Percentiles rank a stretch among this genome's conserved stretches.
Evolutionary conservation across 1,284 basidiomycete genomes (phyloP).

Genomic region (Spongiforma sp.): DNA sequence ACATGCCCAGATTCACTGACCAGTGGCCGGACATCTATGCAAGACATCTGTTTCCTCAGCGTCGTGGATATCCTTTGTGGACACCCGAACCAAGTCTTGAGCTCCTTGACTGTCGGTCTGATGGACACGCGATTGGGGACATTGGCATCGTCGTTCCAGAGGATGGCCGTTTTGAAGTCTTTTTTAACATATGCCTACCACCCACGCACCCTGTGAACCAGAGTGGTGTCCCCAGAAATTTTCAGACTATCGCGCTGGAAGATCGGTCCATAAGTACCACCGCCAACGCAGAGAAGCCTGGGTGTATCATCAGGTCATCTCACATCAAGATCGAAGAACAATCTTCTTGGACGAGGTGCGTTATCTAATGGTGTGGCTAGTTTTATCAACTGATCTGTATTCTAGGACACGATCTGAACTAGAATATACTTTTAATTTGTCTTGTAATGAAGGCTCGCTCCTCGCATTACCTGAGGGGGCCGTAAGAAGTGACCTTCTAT

Average conservation of each 20-base stretch:
- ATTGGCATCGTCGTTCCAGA: not conserved
- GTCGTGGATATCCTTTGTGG: not conserved
- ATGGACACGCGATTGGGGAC: not conserved
- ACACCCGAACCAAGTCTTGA: not conserved
- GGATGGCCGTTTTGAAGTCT: slow-evolving; percentile 31
- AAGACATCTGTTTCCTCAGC: not conserved
- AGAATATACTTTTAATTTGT: slow-evolving; percentile 12
- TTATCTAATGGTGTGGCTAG: too few species aligned
- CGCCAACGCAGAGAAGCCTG: too few species aligned
- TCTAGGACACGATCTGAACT: not conserved
- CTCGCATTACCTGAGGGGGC: slow-evolving; percentile 23
- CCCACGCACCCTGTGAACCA: slow-evolving; percentile 12
- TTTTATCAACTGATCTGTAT: too few species aligned
- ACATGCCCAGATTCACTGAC: too few species aligned
- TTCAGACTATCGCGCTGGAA: too few species aligned
- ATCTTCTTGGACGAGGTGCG: too few species aligned
- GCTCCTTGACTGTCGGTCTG: not conserved
- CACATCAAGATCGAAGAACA: too few species aligned
- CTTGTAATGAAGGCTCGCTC: slow-evolving; percentile 22
- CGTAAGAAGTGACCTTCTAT: slow-evolving; percentile 7
- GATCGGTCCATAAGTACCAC: too few species aligned
- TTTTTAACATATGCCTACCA: slow-evolving; percentile 35
- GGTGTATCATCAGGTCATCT: too few species aligned
- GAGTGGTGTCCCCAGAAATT: slow-evolving; percentile 16
- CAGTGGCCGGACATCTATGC: not conserved